Conservation (phyloP, 1,139 yeast species). For the Candida sojae region DNA sequence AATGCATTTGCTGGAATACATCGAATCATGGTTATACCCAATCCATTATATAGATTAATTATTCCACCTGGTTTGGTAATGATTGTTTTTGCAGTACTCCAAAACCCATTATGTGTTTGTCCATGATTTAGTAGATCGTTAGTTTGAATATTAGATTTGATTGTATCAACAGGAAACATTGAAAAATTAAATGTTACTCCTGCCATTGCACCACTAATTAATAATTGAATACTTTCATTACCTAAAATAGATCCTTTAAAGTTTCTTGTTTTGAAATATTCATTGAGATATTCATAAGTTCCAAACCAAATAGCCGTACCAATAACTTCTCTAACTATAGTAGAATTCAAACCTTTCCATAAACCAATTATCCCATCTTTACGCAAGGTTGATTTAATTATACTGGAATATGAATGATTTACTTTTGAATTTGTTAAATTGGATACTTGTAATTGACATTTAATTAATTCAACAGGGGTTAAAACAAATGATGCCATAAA, state of each 20-base stretch:
- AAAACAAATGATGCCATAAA: conserved; percentile 78
- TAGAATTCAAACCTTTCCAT: conserved; percentile 90
- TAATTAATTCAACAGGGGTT: conserved; percentile 87
- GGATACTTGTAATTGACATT: conserved; percentile 86
- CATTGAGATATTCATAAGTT: conserved; percentile 65
- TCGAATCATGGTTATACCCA: conserved; percentile 77
- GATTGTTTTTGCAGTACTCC: conserved; percentile 30
- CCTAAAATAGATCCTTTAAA: conserved; percentile 16
- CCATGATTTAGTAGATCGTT: conserved; percentile 27
- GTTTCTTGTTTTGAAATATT: conserved; percentile 30
- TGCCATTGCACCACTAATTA: conserved; percentile 82
- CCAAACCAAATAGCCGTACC: conserved; percentile 97
- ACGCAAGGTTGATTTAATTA: conserved; percentile 45
- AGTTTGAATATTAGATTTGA: conserved; percentile 87
- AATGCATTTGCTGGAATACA: conserved; percentile 91
- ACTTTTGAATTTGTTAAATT: conserved; percentile 25
- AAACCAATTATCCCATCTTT: conserved; percentile 56
- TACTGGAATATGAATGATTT: conserved; percentile 20
- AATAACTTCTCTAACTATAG: conserved; percentile 78
- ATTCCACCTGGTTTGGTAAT: conserved; percentile 53
- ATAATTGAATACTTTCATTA: conserved; percentile 52
- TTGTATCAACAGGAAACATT: conserved; percentile 87
- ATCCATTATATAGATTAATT: conserved; percentile 75
- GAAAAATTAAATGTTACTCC: conserved; percentile 81
- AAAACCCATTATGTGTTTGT: conserved; percentile 30